Evolutionary conservation across 139 green algal genomes (phyloP).

Genomic region (Coelastrella sp.): DNA sequence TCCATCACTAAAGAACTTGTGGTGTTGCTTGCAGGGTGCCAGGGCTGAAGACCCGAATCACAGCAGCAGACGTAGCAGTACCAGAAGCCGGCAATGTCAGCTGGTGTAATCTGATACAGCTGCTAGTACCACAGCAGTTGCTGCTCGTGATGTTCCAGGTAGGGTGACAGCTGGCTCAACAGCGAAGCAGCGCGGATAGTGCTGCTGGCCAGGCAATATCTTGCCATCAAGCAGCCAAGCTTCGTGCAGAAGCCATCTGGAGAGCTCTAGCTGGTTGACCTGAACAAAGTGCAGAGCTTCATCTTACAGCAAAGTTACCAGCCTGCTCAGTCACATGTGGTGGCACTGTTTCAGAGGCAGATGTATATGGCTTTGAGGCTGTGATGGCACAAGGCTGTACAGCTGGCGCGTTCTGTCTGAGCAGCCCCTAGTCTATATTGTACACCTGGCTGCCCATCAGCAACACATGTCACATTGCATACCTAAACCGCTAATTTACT

Average conservation of each 20-base stretch:
- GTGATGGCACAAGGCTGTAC: neutral
- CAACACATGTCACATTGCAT: too few species aligned
- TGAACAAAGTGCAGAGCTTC: too few species aligned
- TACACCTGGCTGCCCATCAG: neutral
- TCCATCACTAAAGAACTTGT: too few species aligned
- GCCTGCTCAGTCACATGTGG: too few species aligned
- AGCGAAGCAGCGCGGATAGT: too few species aligned
- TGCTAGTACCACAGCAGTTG: constrained; percentile 19
- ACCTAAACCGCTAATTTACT: too few species aligned
- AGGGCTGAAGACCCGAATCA: constrained; percentile 2
- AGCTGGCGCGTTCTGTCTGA: constrained; percentile 17
- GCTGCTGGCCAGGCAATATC: too few species aligned
- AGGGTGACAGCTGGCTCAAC: neutral
- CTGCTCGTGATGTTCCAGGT: constrained; percentile 38
- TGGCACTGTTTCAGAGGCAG: neutral
- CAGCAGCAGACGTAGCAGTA: constrained; percentile 20
- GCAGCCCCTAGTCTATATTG: constrained; percentile 27
- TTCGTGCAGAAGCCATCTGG: too few species aligned
- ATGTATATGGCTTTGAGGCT: constrained; percentile 29
- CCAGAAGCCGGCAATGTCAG: neutral
- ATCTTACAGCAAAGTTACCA: too few species aligned
- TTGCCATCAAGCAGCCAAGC: too few species aligned
- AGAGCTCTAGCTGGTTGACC: too few species aligned
- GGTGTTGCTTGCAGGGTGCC: constrained; percentile 31
- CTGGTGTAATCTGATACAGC: constrained; percentile 26